Conservation (phyloP, 441 rosid species). For the Kokia cookei region DNA sequence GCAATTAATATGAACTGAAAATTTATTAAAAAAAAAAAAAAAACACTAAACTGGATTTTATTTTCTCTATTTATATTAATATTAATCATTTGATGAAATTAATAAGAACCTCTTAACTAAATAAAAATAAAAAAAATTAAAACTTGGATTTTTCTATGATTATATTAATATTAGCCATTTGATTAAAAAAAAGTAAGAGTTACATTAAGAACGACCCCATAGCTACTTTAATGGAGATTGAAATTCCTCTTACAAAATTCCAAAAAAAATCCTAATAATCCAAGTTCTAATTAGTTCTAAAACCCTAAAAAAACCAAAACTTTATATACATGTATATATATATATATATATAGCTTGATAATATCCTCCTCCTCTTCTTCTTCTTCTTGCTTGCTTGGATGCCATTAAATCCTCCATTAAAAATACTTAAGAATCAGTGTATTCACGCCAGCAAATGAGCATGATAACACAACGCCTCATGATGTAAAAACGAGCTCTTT, state of each 20-base stretch:
- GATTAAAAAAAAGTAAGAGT: slow-evolving; percentile 15
- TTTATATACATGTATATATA: slow-evolving; percentile 29
- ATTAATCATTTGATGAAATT: slow-evolving; percentile 1
- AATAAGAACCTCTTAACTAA: not conserved
- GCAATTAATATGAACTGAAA: slow-evolving; percentile 9
- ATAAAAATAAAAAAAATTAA: not conserved
- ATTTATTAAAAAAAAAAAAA: not conserved
- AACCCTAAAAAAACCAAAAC: not conserved
- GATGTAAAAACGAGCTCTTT: slow-evolving; percentile 86
- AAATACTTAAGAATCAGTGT: slow-evolving; percentile 46
- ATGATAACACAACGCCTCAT: slow-evolving; percentile 79
- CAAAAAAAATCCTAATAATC: not conserved
- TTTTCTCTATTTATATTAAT: slow-evolving; percentile 12
- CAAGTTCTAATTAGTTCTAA: not conserved
- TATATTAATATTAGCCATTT: slow-evolving; percentile 9
- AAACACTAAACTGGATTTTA: not conserved
- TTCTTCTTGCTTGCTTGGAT: slow-evolving; percentile 11
- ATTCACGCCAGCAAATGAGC: slow-evolving; percentile 92
- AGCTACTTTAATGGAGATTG: slow-evolving; percentile 13
- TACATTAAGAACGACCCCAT: slow-evolving; percentile 20
- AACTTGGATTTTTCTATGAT: not conserved
- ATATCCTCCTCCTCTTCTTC: not conserved
- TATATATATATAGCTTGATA: slow-evolving; percentile 6
- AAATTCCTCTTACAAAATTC: not conserved
- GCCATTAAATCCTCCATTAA: slow-evolving; percentile 2